Evolutionary conservation across 2,329 filamentous ascomycete genomes (phyloP).

Genomic region (Fusarium sp.): DNA sequence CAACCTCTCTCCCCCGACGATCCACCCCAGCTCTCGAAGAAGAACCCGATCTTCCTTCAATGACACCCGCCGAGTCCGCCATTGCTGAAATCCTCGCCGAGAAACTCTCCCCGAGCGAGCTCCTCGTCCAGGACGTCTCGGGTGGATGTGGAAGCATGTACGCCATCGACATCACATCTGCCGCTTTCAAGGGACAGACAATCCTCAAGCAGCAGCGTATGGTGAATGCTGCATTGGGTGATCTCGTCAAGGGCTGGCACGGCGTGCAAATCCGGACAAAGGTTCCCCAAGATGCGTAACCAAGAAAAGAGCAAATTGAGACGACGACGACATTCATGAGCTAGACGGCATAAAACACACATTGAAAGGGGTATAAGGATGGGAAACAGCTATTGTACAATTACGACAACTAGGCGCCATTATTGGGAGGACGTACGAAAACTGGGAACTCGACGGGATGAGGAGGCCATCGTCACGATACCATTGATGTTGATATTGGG

Average conservation of each 20-base stretch:
- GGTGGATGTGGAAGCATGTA: slow-evolving; percentile 92
- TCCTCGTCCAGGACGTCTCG: slow-evolving; percentile 80
- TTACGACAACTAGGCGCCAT: background rate
- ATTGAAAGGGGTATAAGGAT: background rate
- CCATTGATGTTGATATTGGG: background rate
- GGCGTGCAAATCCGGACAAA: slow-evolving; percentile 83
- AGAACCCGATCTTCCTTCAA: slow-evolving; percentile 41
- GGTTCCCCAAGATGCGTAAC: slow-evolving; percentile 46
- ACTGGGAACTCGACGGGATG: background rate
- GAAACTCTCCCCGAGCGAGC: slow-evolving; percentile 61
- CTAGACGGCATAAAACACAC: background rate
- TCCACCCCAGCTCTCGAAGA: slow-evolving; percentile 20
- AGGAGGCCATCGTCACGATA: background rate
- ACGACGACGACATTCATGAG: background rate
- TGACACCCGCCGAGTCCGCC: slow-evolving; percentile 64
- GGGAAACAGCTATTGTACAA: background rate
- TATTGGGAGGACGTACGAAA: background rate
- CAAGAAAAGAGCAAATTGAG: background rate
- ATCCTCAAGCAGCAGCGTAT: slow-evolving; percentile 86
- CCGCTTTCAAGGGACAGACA: slow-evolving; percentile 74
- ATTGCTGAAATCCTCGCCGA: slow-evolving; percentile 66
- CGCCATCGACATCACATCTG: slow-evolving; percentile 79
- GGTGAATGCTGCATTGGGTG: slow-evolving; percentile 79
- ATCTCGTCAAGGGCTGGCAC: slow-evolving; percentile 84
- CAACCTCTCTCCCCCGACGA: slow-evolving; percentile 12